A percentile compares a stretch with the other conserved stretches of the same genome.
These are phyloP conservation scores for Metschnikowia kofuensis DNA, from an alignment of 805 yeast species.

Conservation along the genomic window DNA sequence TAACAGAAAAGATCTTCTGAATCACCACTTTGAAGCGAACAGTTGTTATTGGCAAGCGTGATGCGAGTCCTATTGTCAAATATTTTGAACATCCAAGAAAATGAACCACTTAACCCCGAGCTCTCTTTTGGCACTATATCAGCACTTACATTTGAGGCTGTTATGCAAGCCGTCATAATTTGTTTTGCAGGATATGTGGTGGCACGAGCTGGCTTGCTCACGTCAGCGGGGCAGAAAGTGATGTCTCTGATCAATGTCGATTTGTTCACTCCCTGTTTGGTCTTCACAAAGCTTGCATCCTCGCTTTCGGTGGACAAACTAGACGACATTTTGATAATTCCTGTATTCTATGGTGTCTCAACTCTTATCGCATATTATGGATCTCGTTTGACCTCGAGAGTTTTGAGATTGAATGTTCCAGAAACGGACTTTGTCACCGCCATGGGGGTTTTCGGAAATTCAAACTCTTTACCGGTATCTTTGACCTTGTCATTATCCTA, in stretches of 20 bases:
- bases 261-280: slow-evolving; percentile 91
- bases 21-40: background rate
- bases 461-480: slow-evolving; percentile 92
- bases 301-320: slow-evolving; percentile 72
- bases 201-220: slow-evolving; percentile 68
- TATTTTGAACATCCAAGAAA: background rate
- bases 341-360: slow-evolving; percentile 78
- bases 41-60: background rate
- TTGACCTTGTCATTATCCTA: slow-evolving; percentile 76
- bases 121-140: slow-evolving; percentile 45
- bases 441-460: slow-evolving; percentile 95
- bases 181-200: slow-evolving; percentile 85
- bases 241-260: slow-evolving; percentile 81
- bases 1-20: too few relatives aligned
- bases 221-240: slow-evolving; percentile 70
- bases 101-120: slow-evolving; percentile 17
- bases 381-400: slow-evolving; percentile 52
- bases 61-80: slow-evolving; percentile 2
- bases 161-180: slow-evolving; percentile 82
- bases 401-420: slow-evolving; percentile 59
- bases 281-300: slow-evolving; percentile 74
- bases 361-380: slow-evolving; percentile 71
- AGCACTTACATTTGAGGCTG: slow-evolving; percentile 85
- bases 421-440: slow-evolving; percentile 93
- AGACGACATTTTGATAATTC: slow-evolving; percentile 78